Evolutionary conservation across 257 asterid species (phyloP).

Genomic region (Solanum rostratum): DNA sequence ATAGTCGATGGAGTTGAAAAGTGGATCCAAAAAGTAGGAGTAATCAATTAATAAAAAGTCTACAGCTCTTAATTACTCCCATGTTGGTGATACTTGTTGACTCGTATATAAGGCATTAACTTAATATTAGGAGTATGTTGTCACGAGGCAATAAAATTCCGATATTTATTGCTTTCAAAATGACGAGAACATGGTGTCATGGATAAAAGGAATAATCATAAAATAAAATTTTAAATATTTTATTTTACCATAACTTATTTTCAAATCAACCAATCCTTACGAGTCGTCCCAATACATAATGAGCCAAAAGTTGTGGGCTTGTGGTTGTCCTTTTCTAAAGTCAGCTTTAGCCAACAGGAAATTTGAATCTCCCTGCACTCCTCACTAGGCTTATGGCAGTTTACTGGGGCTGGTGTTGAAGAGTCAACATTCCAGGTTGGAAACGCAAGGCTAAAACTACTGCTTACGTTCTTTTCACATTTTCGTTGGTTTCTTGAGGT

Average conservation of each 20-base stretch:
- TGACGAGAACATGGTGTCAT: neutral
- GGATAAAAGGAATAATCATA: neutral
- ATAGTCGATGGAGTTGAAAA: neutral
- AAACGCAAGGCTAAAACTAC: neutral
- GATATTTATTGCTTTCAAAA: neutral
- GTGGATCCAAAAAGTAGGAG: neutral
- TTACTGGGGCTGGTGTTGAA: neutral
- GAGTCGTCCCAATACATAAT: neutral
- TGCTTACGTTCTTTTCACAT: neutral
- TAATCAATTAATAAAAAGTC: neutral
- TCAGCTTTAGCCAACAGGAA: neutral
- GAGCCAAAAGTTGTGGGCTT: neutral
- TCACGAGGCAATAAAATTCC: neutral
- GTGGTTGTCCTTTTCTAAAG: neutral
- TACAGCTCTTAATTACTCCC: neutral
- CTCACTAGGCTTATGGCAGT: neutral
- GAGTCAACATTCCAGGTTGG: neutral
- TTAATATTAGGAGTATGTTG: neutral
- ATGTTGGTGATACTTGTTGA: neutral
- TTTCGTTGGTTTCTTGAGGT: neutral
- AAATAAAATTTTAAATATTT: too few relatives aligned
- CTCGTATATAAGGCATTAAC: neutral
- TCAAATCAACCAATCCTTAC: neutral
- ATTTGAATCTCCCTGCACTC: neutral
- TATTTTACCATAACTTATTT: too few relatives aligned